Base-by-base conservation (phyloP, 805 yeast species). In the Teunomyces barrocoloradensis region DNA sequence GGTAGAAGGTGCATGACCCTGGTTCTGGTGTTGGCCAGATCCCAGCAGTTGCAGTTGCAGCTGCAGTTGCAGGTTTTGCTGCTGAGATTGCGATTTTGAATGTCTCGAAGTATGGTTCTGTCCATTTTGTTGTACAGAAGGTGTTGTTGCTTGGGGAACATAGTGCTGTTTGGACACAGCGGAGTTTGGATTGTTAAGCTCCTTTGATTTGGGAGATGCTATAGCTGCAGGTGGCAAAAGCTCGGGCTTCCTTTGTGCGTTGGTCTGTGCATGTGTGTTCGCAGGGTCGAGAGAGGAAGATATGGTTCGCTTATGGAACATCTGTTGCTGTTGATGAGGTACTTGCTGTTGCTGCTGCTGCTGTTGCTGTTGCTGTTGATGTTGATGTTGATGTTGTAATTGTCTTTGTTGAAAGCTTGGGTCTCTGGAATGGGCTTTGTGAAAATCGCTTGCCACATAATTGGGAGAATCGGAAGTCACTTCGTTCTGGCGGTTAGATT, bases 141-240 rank as follows among this genome's bases (percentile, higher is more conserved):
- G 17, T n/a, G 40, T 17, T 7, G 43, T 18, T 18, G 42, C 20
- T n/a, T 40, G 12, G 10, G 29, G 6, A 13, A 13, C 20, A 12
- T 39, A 43, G 20, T 34, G 33, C 10, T 34, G 40, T 5, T 25
- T 18, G 10, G 42, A 7, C 5, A 21, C 32, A 6, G 27, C 6
- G 15, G 46, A 35, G 28, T 6, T 28, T 10, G 28, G 12, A 13
- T 17, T 28, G 15, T 20, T 39, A 5, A 30, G 29, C 12, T 32
- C 42, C 4, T 43, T 33, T 12, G 21, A n/a, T 25, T 17, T 29
- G 10, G 53, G 58, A 15, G 61, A 49, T 5, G 58, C 55, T 39
- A 66, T 57, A 5, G 63, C 45, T 6, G 67, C 71, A 2, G 73
- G 68, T 13, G 72, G 72, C 25, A 66, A 55, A 32, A 67, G 54